Evolutionary conservation across 768 basidiomycete genomes (phyloP).

Genomic region (Lentinula boryana): DNA sequence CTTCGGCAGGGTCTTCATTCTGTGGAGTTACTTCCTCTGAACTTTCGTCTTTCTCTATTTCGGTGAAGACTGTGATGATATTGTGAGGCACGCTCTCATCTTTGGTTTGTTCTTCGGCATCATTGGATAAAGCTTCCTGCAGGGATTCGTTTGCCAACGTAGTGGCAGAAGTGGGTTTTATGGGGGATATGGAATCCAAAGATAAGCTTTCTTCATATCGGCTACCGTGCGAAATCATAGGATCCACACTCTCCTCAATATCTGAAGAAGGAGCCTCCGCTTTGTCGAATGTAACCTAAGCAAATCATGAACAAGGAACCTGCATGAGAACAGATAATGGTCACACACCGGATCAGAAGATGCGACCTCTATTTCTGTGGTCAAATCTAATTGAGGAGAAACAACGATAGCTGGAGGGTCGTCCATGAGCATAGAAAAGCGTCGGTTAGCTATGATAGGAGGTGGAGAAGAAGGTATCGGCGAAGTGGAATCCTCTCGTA

Average conservation of each 20-base stretch:
- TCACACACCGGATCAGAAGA: conserved; percentile 4
- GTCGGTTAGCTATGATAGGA: conserved; percentile 3
- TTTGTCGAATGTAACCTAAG: not conserved
- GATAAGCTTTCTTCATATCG: not conserved
- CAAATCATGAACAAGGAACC: not conserved
- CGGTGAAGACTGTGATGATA: not conserved
- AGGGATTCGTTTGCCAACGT: not conserved
- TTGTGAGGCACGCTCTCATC: not conserved
- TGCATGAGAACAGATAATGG: not conserved
- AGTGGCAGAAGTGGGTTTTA: not conserved
- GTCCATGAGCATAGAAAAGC: not conserved
- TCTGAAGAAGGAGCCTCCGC: not conserved
- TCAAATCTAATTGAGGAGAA: not conserved
- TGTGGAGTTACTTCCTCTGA: not conserved
- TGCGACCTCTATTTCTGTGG: not conserved
- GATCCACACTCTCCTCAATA: not conserved
- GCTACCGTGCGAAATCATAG: not conserved
- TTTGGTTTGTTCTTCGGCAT: not conserved
- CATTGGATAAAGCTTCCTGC: not conserved
- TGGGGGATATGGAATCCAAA: not conserved
- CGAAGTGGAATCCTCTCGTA: conserved; percentile 12
- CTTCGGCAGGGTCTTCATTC: not conserved
- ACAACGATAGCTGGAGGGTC: conserved; percentile 1
- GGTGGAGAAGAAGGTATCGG: conserved; percentile 6
- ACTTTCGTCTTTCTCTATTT: not conserved